These are phyloP conservation scores for Lyophyllum semitale DNA, from an alignment of 768 basidiomycete genomes.

Conservation along the genomic window DNA sequence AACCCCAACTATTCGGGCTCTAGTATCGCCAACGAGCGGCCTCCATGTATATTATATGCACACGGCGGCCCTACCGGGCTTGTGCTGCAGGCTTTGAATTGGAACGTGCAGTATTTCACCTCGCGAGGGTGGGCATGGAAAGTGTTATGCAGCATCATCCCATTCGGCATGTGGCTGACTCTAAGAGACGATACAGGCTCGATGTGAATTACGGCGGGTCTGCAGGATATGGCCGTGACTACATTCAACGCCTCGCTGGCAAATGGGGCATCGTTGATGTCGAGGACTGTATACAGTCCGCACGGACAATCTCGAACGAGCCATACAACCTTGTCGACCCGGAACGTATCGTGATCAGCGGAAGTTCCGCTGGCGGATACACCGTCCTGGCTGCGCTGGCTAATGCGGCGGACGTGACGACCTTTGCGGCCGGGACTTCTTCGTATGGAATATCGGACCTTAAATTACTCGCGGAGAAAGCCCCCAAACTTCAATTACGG, in stretches of 20 bases:
- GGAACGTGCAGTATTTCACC: conserved; percentile 65
- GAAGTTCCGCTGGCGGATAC: conserved; percentile 74
- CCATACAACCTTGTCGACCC: conserved; percentile 61
- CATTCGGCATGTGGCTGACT: neutral
- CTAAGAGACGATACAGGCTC: conserved; percentile 44
- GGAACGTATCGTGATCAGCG: conserved; percentile 67
- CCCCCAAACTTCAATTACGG: conserved; percentile 71
- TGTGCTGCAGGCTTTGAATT: conserved; percentile 46
- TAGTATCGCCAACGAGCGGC: conserved; percentile 51
- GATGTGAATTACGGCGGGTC: conserved; percentile 82
- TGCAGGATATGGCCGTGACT: conserved; percentile 70
- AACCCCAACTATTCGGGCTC: conserved; percentile 61
- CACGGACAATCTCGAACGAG: conserved; percentile 43
- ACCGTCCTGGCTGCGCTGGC: conserved; percentile 57
- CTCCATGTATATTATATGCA: conserved; percentile 64
- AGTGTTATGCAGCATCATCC: conserved; percentile 6
- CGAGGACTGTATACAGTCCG: conserved; percentile 63
- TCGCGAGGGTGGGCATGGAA: conserved; percentile 76
- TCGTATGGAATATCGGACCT: conserved; percentile 75
- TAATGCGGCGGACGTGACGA: conserved; percentile 36
- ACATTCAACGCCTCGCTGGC: conserved; percentile 59
- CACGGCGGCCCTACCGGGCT: conserved; percentile 75
- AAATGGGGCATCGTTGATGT: conserved; percentile 80
- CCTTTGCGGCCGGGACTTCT: conserved; percentile 66
- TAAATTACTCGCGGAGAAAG: conserved; percentile 51